Evolutionary conservation across 1,284 basidiomycete species (phyloP).

Genomic region (Lentinus polychrous): DNA sequence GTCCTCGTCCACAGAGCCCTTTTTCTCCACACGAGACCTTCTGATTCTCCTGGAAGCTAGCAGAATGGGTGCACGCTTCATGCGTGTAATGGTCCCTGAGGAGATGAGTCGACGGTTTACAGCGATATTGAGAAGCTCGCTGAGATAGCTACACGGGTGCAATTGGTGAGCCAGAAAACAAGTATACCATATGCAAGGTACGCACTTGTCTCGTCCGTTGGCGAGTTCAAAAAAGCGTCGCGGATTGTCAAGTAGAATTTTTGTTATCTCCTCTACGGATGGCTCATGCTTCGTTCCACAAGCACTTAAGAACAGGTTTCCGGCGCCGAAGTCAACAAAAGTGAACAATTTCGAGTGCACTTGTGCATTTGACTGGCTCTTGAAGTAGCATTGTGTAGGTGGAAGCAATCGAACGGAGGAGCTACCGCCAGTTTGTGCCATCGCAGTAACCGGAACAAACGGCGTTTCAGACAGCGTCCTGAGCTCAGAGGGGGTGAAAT

Average conservation of each 20-base stretch:
- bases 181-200: not conserved
- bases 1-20: constrained; percentile 27
- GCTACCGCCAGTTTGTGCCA: constrained; percentile 22
- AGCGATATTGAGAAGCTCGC: constrained; percentile 80
- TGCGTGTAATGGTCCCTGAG: constrained; percentile 44
- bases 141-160: constrained; percentile 56
- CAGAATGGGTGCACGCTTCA: constrained; percentile 70
- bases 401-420: constrained; percentile 39
- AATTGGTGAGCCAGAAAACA: not conserved
- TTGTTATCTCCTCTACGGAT: constrained; percentile 73
- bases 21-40: constrained; percentile 28
- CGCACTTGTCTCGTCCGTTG: constrained; percentile 57
- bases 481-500: constrained; percentile 43
- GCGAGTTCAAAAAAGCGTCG: constrained; percentile 63
- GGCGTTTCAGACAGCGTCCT: constrained; percentile 40
- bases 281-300: constrained; percentile 90
- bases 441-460: constrained; percentile 46
- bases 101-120: constrained; percentile 65
- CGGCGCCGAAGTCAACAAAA: constrained; percentile 85
- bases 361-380: constrained; percentile 39
- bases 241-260: constrained; percentile 60
- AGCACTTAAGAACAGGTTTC: constrained; percentile 77
- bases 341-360: constrained; percentile 77
- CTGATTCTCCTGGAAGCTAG: constrained; percentile 60
- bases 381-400: constrained; percentile 69